Evolutionary conservation across 2,329 filamentous ascomycete genomes (phyloP), one percentile per base, ranked within the genome.

Genomic region (Trichothecium sympodiale): DNA sequence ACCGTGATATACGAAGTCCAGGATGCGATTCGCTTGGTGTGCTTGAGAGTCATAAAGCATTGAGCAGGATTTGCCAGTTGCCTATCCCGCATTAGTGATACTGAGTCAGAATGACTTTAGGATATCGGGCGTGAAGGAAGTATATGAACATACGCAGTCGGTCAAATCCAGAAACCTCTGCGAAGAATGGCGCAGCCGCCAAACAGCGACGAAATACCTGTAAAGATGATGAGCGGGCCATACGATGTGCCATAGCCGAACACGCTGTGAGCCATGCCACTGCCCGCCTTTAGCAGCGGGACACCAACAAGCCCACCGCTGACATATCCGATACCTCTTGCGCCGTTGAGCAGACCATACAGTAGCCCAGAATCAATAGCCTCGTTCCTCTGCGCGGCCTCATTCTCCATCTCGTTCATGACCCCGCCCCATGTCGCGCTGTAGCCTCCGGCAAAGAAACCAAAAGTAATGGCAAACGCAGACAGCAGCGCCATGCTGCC

Each of bases 371-470:
- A 14, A 12, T 45, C 43, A n/a, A 43, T 35, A 8, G 41, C 41
- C 23, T 43, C 41, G 31, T 43, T 43, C 8, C 32, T 18, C 13
- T 37, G 16, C 9, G 41, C 34, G 9, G 41, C 37, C 18, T 45
- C 37, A 9, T 28, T 31, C 25, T 41, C 41, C 17, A 43, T 17
- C 25, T 45, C 39, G 13, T 41, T 40, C 12, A 45, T 36, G n/a
- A 45, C 36, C 2, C 41, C 41, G 18, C 41, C 38, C 43, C 43
- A 45, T 1, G 43, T 45, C n/a, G 43, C 41, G 33, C 43, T 45
- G 26, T 43, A 45, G 6, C 41, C 38, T 8, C 43, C 38, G 2
- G 41, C 39, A 25, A 45, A 45, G 36, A 45, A 43, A 8, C 43
- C 43, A 37, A 41, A 45, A 13, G 41, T 38, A 8, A 45, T 15